A percentile compares a stretch with the other conserved stretches of the same genome.
These are phyloP conservation scores for Ramaria sp. DNA, from an alignment of 768 basidiomycete species.

Conservation along the genomic window DNA sequence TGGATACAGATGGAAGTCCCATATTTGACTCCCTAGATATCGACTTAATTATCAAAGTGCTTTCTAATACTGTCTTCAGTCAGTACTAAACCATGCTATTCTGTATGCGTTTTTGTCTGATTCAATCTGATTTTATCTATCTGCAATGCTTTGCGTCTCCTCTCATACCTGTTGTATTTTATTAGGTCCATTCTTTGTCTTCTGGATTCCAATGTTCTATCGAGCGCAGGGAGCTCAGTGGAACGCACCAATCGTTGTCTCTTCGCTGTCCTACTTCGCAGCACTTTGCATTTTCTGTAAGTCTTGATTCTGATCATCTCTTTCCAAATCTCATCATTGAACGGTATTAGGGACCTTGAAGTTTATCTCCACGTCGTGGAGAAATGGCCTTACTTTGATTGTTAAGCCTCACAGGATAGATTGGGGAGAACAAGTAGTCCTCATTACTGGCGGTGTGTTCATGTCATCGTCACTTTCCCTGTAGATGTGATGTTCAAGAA, in stretches of 20 bases:
- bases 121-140: too few relatives aligned
- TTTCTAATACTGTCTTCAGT: slow-evolving; percentile 75
- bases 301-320: slow-evolving; percentile 20
- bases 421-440: slow-evolving; percentile 84
- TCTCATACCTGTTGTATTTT: neutral
- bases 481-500: neutral
- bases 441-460: slow-evolving; percentile 78
- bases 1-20: slow-evolving; percentile 17
- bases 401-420: slow-evolving; percentile 52
- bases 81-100: slow-evolving; percentile 17
- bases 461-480: neutral
- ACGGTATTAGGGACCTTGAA: slow-evolving; percentile 41
- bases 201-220: slow-evolving; percentile 71
- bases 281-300: slow-evolving; percentile 56
- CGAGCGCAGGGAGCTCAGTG: slow-evolving; percentile 50
- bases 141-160: neutral
- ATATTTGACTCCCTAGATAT: slow-evolving; percentile 65
- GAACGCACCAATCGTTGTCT: slow-evolving; percentile 41
- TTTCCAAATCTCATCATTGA: slow-evolving; percentile 4
- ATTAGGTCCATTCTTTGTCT: slow-evolving; percentile 75
- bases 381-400: slow-evolving; percentile 61
- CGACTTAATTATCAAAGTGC: slow-evolving; percentile 70
- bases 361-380: slow-evolving; percentile 63
- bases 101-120: too few relatives aligned
- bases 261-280: slow-evolving; percentile 45